Percentiles rank a stretch among this genome's conserved stretches.
Conservation (phyloP, 176 grass and related monocot species). For the Puccinellia tenuiflora region DNA sequence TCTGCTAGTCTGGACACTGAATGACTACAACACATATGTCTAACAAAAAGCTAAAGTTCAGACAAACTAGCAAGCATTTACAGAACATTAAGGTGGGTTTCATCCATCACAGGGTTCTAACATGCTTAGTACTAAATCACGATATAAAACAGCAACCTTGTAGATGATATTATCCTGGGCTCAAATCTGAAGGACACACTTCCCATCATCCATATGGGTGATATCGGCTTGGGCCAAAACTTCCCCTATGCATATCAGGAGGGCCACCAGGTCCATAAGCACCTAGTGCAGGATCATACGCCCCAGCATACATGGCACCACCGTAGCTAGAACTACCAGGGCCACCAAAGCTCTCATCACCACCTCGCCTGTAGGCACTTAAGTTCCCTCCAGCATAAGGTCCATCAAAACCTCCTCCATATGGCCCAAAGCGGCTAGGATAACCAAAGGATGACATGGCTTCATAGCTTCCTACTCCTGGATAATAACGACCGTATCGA, state of each 20-base stretch:
- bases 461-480: slow-evolving; percentile 57
- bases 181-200: too few species aligned
- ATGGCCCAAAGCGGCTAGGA: slow-evolving; percentile 47
- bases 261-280: slow-evolving; percentile 40
- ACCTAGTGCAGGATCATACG: slow-evolving; percentile 64
- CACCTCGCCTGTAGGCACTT: slow-evolving; percentile 46
- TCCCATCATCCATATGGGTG: slow-evolving; percentile 72
- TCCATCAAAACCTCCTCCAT: slow-evolving; percentile 60
- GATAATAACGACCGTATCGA: slow-evolving; percentile 56
- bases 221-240: slow-evolving; percentile 58
- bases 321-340: slow-evolving; percentile 42
- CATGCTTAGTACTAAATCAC: background rate
- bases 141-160: slow-evolving; percentile 2
- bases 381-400: slow-evolving; percentile 46
- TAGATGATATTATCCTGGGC: background rate
- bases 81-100: slow-evolving; percentile 21
- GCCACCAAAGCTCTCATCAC: slow-evolving; percentile 41
- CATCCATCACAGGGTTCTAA: background rate
- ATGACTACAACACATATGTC: slow-evolving; percentile 16
- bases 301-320: slow-evolving; percentile 27
- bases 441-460: slow-evolving; percentile 46
- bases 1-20: slow-evolving; percentile 24
- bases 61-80: slow-evolving; percentile 11
- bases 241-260: slow-evolving; percentile 41
- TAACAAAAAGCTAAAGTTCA: background rate